phyloP scores from a whole-genome alignment of 2,329 filamentous ascomycete species.

The Fusarium tuaranense region DNA sequence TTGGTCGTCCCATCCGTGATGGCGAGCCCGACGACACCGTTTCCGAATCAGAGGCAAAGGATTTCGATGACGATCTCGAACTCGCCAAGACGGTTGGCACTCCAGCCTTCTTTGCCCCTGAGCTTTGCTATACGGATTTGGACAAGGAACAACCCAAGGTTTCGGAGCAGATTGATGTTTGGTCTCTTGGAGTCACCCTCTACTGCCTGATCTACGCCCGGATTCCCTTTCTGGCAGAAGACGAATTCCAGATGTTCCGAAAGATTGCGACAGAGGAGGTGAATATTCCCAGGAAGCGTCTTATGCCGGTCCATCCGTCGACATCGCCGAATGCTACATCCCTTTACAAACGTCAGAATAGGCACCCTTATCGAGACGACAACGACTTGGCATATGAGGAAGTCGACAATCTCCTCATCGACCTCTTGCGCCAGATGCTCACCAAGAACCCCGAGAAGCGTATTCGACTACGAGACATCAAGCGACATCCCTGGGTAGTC shows the following conservation, averaged over 20 bases:
- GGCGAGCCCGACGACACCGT: conserved; percentile 80
- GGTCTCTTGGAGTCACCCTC: conserved; percentile 95
- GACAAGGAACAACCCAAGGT: conserved; percentile 79
- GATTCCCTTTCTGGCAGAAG: conserved; percentile 91
- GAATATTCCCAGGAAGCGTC: conserved; percentile 83
- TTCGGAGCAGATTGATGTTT: conserved; percentile 94
- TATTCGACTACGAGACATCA: conserved; percentile 91
- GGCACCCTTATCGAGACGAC: conserved; percentile 78
- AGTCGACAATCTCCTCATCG: conserved; percentile 81
- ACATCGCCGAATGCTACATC: conserved; percentile 67
- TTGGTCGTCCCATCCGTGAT: conserved; percentile 87
- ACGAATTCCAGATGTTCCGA: conserved; percentile 91
- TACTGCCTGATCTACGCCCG: conserved; percentile 96
- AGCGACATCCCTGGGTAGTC: conserved; percentile 92
- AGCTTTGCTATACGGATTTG: conserved; percentile 90
- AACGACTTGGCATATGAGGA: conserved; percentile 87
- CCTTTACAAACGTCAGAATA: conserved; percentile 68
- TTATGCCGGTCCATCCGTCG: conserved; percentile 78
- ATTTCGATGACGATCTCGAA: conserved; percentile 93
- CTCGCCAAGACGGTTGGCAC: conserved; percentile 98
- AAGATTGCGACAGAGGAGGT: conserved; percentile 94
- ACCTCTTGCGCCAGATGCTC: conserved; percentile 83
- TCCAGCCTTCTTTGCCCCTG: conserved; percentile 96
- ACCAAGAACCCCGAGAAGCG: conserved; percentile 90
- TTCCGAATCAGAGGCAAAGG: conserved; percentile 84